These are phyloP conservation scores for Kockiozyma suomiensis DNA, from an alignment of 805 yeast species.

Conservation along the genomic window DNA sequence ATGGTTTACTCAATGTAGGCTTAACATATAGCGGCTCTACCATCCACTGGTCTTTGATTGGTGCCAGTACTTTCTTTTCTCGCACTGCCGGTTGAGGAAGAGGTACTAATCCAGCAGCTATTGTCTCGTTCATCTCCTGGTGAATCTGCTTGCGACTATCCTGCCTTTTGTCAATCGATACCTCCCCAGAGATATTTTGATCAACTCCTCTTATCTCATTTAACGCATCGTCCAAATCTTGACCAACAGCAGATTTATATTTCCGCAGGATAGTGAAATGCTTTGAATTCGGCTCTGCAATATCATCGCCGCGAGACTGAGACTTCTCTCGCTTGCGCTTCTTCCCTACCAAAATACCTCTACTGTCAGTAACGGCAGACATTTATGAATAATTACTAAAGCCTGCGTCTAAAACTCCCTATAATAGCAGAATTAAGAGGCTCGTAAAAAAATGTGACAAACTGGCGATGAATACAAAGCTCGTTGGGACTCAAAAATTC, in stretches of 20 bases:
- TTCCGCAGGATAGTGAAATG: slow-evolving; percentile 57
- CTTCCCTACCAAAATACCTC: neutral
- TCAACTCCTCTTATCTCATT: neutral
- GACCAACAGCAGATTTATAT: slow-evolving; percentile 45
- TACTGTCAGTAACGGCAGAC: neutral
- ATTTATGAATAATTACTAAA: neutral
- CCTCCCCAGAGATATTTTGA: slow-evolving; percentile 10
- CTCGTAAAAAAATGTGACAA: neutral
- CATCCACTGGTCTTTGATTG: slow-evolving; percentile 58
- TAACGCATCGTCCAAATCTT: slow-evolving; percentile 6
- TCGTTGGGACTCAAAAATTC: slow-evolving; percentile 9
- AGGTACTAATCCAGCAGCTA: slow-evolving; percentile 54
- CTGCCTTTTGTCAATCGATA: slow-evolving; percentile 22
- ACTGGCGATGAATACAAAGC: neutral
- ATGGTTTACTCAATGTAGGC: slow-evolving; percentile 52
- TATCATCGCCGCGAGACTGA: slow-evolving; percentile 16
- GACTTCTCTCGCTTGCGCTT: slow-evolving; percentile 5
- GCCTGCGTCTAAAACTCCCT: neutral
- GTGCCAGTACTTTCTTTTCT: slow-evolving; percentile 49
- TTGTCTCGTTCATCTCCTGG: slow-evolving; percentile 7
- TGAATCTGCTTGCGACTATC: slow-evolving; percentile 32
- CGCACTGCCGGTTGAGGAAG: slow-evolving; percentile 79
- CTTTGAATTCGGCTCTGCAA: slow-evolving; percentile 42
- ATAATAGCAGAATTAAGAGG: neutral
- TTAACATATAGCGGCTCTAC: slow-evolving; percentile 61